Base-by-base conservation (phyloP, 495 filamentous ascomycete species). In the Annulohypoxylon bovei region DNA sequence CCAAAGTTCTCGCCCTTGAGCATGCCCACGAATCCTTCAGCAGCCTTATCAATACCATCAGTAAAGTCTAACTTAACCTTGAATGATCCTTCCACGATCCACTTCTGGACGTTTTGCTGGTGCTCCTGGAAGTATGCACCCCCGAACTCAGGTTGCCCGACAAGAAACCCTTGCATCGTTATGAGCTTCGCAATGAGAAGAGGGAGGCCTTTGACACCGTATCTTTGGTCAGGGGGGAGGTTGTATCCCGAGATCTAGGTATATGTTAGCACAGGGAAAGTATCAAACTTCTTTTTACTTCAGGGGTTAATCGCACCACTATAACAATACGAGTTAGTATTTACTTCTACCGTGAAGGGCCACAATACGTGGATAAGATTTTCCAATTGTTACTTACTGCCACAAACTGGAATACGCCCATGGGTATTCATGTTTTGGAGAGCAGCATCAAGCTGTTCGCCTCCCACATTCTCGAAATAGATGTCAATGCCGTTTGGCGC, bases 381-480 rank as follows among this genome's bases (percentile, higher is more conserved):
- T 35, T 54, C 3, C n/a, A 32, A 35, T 4, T 4, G 28, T 25
- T 3, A 28, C 46, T 28, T 50, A 50, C 46, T 85, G 27, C 83
- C 81, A 61, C 80, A 88, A 63, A 79, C 83, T 76, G 90, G 79
- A 37, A 97, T 88, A 23, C 95, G 84, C 0, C 93, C 95, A 65
- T 80, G 88, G 28, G 81, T 61, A 50, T 93, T 97, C 80, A 96
- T 81, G 27, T 82, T 82, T 9, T 87, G 82, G 7, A 98, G 73
- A 0, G 91, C 87, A 22, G 93, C 93, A 67, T 94, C 91, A 35
- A 97, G 82, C 69, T 93, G 90, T 81, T 95, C 93, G 6, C 94
- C 94, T 6, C 94, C 94, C 18, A 98, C 94, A 68, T 97, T 97
- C 78, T 98, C 94, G 72, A 90, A 98, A 82, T 97, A 97, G 77